Percentiles rank a stretch among this genome's conserved stretches.
phyloP scores from a whole-genome alignment of 306 rosid genomes.

The Lathyrus sativus region DNA sequence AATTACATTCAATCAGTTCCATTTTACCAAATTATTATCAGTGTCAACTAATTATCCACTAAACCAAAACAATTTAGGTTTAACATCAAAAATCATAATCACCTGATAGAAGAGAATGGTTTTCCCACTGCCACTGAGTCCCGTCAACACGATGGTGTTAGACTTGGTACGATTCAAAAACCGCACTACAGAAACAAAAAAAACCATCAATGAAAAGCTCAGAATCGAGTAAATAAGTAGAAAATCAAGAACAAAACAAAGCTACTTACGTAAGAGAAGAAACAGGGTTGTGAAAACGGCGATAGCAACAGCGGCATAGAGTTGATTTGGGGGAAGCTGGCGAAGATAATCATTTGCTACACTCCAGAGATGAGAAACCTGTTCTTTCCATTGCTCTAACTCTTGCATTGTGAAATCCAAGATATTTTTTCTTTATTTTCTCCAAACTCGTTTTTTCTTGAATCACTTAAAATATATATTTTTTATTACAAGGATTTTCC shows the following conservation, averaged over 20 bases:
- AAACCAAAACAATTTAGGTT: neutral
- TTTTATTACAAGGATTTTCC: too few species aligned
- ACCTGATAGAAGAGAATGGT: conserved; percentile 82
- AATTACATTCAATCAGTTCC: neutral
- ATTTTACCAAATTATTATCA: neutral
- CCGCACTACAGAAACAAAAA: conserved; percentile 53
- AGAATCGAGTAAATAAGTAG: neutral
- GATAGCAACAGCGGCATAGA: conserved; percentile 59
- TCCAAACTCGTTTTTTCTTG: neutral
- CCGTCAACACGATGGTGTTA: conserved; percentile 70
- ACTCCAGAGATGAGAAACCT: conserved; percentile 35
- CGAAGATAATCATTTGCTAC: conserved; percentile 44
- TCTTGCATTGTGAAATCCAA: conserved; percentile 44
- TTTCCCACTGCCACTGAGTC: conserved; percentile 85
- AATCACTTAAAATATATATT: too few species aligned
- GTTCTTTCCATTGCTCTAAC: conserved; percentile 59
- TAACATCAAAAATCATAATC: neutral
- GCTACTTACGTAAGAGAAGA: conserved; percentile 48
- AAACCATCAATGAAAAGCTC: neutral
- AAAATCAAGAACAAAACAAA: neutral
- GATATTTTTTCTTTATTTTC: conserved; percentile 21
- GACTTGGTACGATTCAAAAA: conserved; percentile 69
- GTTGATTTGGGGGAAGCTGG: conserved; percentile 62
- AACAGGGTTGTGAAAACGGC: conserved; percentile 52
- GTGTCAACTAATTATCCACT: too few species aligned